Base-by-base conservation (phyloP, 345 rosid genomes). In the Pelargonium nanum region DNA sequence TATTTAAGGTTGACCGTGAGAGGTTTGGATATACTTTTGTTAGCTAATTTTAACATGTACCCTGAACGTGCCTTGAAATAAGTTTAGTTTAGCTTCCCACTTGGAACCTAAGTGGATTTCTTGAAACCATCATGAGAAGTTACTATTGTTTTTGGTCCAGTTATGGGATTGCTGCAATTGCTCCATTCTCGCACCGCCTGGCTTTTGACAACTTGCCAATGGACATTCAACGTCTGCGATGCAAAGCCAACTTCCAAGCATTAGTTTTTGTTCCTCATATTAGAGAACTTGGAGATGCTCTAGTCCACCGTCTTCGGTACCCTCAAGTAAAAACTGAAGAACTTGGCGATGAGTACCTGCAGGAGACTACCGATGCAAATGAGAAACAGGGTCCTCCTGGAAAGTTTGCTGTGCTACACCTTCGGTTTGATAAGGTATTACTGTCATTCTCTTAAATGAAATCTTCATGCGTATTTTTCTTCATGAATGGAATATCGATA, bases 181-280 rank as follows among this genome's bases (percentile, higher is more conserved):
- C 97, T 48, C 97, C 99, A 22, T 93, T 90, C 69, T 93, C 99
- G 55, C 97, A 93, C 55, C 97, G 97, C 26, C 67, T 93, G 65
- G 81, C 96, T 34, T 93, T 85, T 53, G 99, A 93, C 70, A 84
- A 83, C 72, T 78, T 93, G 69, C 92, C 92, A 0, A 72, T 65
- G 71, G 82, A 78, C 64, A 82, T 89, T 50, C 96, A 90, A 59
- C 74, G 79, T 34, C 59, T 93, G 20, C 88, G 99, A n/a, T 93
- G 97, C 73, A 94, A 88, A 86, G 99, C 85, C 53, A 90, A 87
- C 65, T 94, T 94, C 69, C 79, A 90, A 77, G 99, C 92, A 3
- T 66, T 94, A 65, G 72, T 63, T 59, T 94, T 94, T 67, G 95
- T 90, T 24, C 89, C 95, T 19, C 90, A 81, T 76, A 77, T 94